Evolutionary conservation across 2,329 filamentous ascomycete species (phyloP).

Genomic region (Alternaria sp.): DNA sequence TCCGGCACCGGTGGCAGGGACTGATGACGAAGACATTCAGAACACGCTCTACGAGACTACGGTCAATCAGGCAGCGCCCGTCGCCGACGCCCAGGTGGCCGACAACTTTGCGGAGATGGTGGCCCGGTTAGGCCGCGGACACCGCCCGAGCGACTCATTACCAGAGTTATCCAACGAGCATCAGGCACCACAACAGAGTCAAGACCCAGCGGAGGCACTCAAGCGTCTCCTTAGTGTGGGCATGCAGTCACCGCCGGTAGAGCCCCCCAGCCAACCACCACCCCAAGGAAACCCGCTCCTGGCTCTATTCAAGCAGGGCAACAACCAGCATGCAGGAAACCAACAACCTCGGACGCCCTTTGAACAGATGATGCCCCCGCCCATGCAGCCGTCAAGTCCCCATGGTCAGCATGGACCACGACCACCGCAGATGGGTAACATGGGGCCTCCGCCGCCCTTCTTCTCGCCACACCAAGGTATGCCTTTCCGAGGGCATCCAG

Average conservation of each 20-base stretch:
- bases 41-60: constrained; percentile 35
- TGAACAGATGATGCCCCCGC: constrained; percentile 60
- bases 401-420: constrained; percentile 61
- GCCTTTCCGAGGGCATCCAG: constrained; percentile 32
- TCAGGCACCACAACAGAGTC: constrained; percentile 24
- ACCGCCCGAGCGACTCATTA: constrained; percentile 34
- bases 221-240: constrained; percentile 57
- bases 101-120: constrained; percentile 41
- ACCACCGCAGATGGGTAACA: constrained; percentile 55
- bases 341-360: constrained; percentile 55
- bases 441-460: constrained; percentile 59
- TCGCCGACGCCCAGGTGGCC: constrained; percentile 18
- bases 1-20: constrained; percentile 27
- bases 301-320: constrained; percentile 57
- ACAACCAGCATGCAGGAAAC: constrained; percentile 18
- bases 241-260: constrained; percentile 45
- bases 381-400: constrained; percentile 62
- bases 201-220: constrained; percentile 59
- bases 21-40: constrained; percentile 41
- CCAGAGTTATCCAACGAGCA: constrained; percentile 39
- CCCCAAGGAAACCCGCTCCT: constrained; percentile 57
- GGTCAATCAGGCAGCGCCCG: constrained; percentile 24
- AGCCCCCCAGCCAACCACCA: constrained; percentile 34
- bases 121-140: constrained; percentile 35
- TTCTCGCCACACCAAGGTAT: constrained; percentile 49